phyloP scores from a whole-genome alignment of 331 rosid species.

The Malus hybrid region DNA sequence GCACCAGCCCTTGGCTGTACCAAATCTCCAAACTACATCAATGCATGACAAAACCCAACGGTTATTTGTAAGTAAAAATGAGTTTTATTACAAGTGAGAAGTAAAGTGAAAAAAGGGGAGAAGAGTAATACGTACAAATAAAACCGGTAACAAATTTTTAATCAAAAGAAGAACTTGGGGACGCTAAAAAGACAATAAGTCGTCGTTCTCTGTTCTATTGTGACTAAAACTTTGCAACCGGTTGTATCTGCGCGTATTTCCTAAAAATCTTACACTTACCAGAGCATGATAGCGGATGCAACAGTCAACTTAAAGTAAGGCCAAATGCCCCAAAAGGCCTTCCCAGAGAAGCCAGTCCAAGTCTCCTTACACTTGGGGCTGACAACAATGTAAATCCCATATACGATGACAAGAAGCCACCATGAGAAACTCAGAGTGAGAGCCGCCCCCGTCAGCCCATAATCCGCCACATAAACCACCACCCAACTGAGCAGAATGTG shows the following conservation, averaged over 20 bases:
- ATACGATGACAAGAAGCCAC: conserved; percentile 51
- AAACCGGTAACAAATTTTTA: no score
- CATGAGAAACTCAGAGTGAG: conserved; percentile 59
- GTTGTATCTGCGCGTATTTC: no score
- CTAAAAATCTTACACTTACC: conserved; percentile 24
- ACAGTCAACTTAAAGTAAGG: conserved; percentile 69
- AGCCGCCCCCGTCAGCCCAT: conserved; percentile 53
- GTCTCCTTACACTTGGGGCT: conserved; percentile 59
- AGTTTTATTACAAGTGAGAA: no score
- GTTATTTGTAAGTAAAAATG: no score
- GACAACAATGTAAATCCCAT: conserved; percentile 41
- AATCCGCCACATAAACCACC: conserved; percentile 33
- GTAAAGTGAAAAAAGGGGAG: background rate
- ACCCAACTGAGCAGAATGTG: conserved; percentile 51
- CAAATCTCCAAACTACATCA: conserved; percentile 68
- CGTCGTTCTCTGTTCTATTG: no score
- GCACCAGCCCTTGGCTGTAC: conserved; percentile 71
- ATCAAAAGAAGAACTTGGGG: no score
- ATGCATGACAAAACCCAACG: background rate
- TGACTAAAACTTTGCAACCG: no score
- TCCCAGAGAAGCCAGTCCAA: conserved; percentile 56
- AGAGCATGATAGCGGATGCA: conserved; percentile 68
- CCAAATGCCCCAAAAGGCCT: conserved; percentile 57
- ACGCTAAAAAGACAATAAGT: no score
- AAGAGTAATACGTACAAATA: background rate